These are phyloP conservation scores for Asclepias syriaca DNA, from an alignment of 257 asterid genomes.

Conservation along the genomic window DNA sequence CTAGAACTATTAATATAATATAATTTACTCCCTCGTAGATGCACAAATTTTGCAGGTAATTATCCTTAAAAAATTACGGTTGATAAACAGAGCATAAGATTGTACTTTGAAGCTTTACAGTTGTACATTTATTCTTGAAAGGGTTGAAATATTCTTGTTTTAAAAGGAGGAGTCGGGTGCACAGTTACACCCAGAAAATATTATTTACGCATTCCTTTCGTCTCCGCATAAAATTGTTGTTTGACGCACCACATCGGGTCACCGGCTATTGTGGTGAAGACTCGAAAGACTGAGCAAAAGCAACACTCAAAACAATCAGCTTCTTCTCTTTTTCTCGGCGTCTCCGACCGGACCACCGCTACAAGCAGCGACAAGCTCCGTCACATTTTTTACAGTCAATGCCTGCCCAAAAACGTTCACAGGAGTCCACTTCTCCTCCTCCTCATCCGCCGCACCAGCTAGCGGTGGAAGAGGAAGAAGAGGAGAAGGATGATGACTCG, in stretches of 20 bases:
- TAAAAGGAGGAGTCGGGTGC: not conserved
- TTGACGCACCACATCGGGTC: conserved; percentile 11
- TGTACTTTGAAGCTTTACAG: not conserved
- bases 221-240: not conserved
- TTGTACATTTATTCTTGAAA: not conserved
- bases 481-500: conserved; percentile 48
- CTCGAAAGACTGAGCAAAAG: conserved; percentile 5
- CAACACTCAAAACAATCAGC: conserved; percentile 20
- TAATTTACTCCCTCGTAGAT: too few relatives aligned
- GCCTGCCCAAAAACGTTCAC: conserved; percentile 77
- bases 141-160: not conserved
- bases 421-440: conserved; percentile 42
- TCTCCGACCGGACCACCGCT: conserved; percentile 33
- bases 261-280: conserved; percentile 8
- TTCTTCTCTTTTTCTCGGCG: conserved; percentile 25
- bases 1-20: too few relatives aligned
- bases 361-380: conserved; percentile 30
- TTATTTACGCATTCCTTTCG: not conserved
- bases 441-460: conserved; percentile 40
- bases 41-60: too few relatives aligned
- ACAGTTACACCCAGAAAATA: not conserved
- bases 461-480: conserved; percentile 35
- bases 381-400: conserved; percentile 40
- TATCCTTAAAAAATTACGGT: too few relatives aligned
- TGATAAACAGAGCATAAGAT: too few relatives aligned